Percentiles rank a stretch among this genome's conserved stretches.
phyloP scores from a whole-genome alignment of 345 rosid genomes.

The Firmiana major region DNA sequence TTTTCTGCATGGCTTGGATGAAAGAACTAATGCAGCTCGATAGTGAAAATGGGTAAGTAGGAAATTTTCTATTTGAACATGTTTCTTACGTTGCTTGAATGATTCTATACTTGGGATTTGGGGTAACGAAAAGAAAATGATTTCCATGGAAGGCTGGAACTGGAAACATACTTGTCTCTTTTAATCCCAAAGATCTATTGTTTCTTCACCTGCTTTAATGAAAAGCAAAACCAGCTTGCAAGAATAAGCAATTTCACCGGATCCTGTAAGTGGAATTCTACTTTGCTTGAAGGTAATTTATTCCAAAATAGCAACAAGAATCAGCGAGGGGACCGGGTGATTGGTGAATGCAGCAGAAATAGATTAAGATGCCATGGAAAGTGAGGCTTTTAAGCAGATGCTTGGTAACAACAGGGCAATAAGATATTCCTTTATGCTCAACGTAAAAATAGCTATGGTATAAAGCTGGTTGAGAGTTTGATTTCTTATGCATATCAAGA shows the following conservation, averaged over 20 bases:
- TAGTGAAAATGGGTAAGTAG: not conserved
- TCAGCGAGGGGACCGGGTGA: not conserved
- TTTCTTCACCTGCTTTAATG: not conserved
- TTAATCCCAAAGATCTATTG: not conserved
- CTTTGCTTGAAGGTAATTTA: constrained; percentile 5
- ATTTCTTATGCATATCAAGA: not conserved
- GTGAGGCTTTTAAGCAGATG: not conserved
- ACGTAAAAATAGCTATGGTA: not conserved
- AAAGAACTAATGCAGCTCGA: not conserved
- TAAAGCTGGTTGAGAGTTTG: not conserved
- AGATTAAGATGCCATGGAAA: not conserved
- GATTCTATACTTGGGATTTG: constrained; percentile 13
- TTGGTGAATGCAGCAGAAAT: not conserved
- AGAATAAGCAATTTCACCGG: not conserved
- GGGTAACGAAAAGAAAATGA: not conserved
- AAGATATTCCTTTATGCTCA: not conserved
- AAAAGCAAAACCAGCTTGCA: not conserved
- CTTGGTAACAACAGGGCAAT: not conserved
- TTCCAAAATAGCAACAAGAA: constrained; percentile 6
- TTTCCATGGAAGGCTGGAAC: not conserved
- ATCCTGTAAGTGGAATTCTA: not conserved
- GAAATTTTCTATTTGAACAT: not conserved
- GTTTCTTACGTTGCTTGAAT: not conserved
- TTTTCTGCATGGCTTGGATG: not conserved
- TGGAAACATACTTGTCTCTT: not conserved